Percentiles rank a stretch among this genome's conserved stretches.
Conservation (phyloP, 495 filamentous ascomycete genomes). For the Hypoxylon perforatum region DNA sequence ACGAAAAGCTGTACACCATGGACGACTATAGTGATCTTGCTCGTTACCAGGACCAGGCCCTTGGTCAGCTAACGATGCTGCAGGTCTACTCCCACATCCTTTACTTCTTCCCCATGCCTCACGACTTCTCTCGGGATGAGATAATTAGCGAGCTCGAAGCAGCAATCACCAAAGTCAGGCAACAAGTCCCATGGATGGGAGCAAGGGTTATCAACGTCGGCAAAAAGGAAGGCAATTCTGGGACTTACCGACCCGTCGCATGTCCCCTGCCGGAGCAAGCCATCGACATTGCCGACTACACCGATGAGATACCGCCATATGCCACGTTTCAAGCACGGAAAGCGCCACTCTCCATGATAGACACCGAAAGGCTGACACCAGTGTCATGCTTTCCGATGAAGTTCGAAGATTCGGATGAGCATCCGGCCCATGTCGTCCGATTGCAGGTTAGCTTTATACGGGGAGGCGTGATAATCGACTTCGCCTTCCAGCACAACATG, state of each 20-base stretch:
- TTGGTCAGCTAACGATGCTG: conserved; percentile 54
- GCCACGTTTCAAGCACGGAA: conserved; percentile 33
- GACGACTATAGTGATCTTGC: conserved; percentile 14
- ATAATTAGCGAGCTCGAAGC: conserved; percentile 38
- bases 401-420: conserved; percentile 40
- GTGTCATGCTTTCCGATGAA: conserved; percentile 43
- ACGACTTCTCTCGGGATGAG: conserved; percentile 20
- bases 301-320: conserved; percentile 39
- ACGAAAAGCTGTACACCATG: not conserved
- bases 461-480: conserved; percentile 37
- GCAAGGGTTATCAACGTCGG: conserved; percentile 47
- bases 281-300: conserved; percentile 44
- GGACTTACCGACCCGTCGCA: conserved; percentile 40
- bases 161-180: conserved; percentile 42
- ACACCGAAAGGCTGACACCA: conserved; percentile 38
- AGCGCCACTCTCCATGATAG: conserved; percentile 47
- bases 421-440: conserved; percentile 47
- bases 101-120: conserved; percentile 41
- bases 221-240: conserved; percentile 37
- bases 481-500: conserved; percentile 57
- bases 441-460: conserved; percentile 52
- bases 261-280: conserved; percentile 21
- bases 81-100: conserved; percentile 54
- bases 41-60: conserved; percentile 14
- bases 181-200: conserved; percentile 48